Evolutionary conservation across 345 rosid species (phyloP).

Genomic region (Hypericum androsaemum): DNA sequence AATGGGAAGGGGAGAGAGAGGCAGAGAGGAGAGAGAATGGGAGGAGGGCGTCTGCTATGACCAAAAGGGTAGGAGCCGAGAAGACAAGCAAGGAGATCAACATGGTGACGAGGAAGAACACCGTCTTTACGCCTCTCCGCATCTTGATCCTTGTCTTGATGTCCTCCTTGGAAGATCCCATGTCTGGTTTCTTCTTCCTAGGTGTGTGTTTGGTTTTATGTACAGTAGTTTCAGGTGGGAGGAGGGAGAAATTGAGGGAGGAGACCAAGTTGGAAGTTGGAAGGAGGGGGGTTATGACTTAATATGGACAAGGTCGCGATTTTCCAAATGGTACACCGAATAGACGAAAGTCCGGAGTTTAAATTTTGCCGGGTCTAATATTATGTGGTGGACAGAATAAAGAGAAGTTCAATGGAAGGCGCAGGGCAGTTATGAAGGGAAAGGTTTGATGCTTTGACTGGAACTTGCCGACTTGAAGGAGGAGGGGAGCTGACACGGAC

Average conservation of each 20-base stretch:
- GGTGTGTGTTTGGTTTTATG: neutral
- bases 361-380: neutral
- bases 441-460: slow-evolving; percentile 17
- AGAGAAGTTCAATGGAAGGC: slow-evolving; percentile 15
- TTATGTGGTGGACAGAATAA: neutral
- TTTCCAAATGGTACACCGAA: too few relatives aligned
- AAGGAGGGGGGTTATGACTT: too few relatives aligned
- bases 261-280: neutral
- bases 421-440: slow-evolving; percentile 3
- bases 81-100: slow-evolving; percentile 63
- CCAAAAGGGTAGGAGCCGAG: slow-evolving; percentile 79
- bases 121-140: slow-evolving; percentile 54
- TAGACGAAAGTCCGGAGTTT: too few relatives aligned
- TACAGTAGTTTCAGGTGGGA: neutral
- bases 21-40: slow-evolving; percentile 79
- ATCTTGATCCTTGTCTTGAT: slow-evolving; percentile 24
- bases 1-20: slow-evolving; percentile 68
- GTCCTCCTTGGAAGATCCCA: slow-evolving; percentile 68
- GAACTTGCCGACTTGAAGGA: slow-evolving; percentile 16
- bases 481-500: slow-evolving; percentile 9
- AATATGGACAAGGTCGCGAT: too few relatives aligned
- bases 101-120: slow-evolving; percentile 65
- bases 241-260: neutral
- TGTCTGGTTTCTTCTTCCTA: slow-evolving; percentile 13
- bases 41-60: slow-evolving; percentile 60